Conservation (phyloP, 345 rosid species). For the Gossypium australe region DNA sequence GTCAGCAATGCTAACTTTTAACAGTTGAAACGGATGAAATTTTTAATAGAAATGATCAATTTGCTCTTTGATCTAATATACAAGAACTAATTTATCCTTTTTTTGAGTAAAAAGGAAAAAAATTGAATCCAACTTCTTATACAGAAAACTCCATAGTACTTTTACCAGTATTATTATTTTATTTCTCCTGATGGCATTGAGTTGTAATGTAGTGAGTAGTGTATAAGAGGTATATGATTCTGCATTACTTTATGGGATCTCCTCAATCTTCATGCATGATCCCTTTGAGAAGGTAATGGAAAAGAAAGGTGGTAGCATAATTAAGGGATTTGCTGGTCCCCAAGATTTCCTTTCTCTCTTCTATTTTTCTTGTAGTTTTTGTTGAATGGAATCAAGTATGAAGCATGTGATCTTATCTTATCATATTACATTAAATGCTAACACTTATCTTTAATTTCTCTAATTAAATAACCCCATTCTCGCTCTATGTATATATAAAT, state of each 20-base stretch:
- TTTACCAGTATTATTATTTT: too few relatives aligned
- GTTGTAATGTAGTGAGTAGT: slow-evolving; percentile 1
- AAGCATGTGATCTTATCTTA: slow-evolving; percentile 45
- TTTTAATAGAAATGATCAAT: too few relatives aligned
- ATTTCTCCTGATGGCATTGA: slow-evolving; percentile 18
- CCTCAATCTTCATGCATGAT: slow-evolving; percentile 15
- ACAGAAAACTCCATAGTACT: too few relatives aligned
- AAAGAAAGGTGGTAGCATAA: too few relatives aligned
- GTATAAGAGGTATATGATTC: slow-evolving; percentile 12
- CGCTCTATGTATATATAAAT: not conserved
- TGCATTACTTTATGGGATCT: slow-evolving; percentile 51
- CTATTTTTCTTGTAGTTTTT: slow-evolving; percentile 20
- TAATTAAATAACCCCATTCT: not conserved
- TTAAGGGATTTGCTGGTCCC: slow-evolving; percentile 32
- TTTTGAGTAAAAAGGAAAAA: too few relatives aligned
- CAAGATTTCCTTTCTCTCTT: slow-evolving; percentile 10
- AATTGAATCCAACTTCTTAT: too few relatives aligned
- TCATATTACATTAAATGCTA: slow-evolving; percentile 16
- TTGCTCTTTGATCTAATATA: too few relatives aligned
- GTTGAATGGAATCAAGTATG: slow-evolving; percentile 45
- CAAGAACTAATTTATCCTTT: too few relatives aligned
- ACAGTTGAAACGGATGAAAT: too few relatives aligned
- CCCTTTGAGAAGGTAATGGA: not conserved
- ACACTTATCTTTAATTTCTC: slow-evolving; percentile 12
- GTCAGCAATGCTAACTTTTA: too few relatives aligned